These are phyloP conservation scores for Stygiomarasmius scandens DNA, from an alignment of 1,284 basidiomycete genomes.

Conservation along the genomic window DNA sequence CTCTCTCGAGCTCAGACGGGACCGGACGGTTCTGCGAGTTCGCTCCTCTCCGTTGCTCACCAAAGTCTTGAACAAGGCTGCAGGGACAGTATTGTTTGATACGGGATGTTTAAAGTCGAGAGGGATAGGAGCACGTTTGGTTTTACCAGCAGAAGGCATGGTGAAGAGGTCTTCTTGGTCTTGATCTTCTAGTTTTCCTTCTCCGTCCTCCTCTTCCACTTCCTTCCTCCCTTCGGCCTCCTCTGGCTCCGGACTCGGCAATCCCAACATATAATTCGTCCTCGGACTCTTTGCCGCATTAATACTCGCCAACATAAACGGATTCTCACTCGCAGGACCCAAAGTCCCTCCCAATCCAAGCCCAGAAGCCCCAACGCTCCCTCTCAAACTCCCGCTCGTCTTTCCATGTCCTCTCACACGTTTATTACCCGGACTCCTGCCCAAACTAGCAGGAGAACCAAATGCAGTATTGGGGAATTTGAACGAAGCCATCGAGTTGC, in stretches of 20 bases:
- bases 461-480: conserved; percentile 62
- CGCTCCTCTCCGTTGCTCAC: conserved; percentile 60
- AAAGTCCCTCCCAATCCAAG: conserved; percentile 22
- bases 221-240: conserved; percentile 16
- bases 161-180: conserved; percentile 25
- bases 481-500: conserved; percentile 70
- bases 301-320: conserved; percentile 68
- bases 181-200: conserved; percentile 26
- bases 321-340: conserved; percentile 46
- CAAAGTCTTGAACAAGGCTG: conserved; percentile 80
- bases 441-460: conserved; percentile 50
- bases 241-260: neutral
- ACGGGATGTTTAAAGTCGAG: conserved; percentile 78
- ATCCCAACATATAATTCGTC: neutral
- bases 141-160: conserved; percentile 39
- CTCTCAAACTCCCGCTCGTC: neutral
- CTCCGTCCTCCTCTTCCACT: conserved; percentile 25
- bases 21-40: conserved; percentile 68
- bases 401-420: neutral
- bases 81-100: conserved; percentile 76
- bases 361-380: neutral
- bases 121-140: conserved; percentile 75
- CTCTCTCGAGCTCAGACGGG: conserved; percentile 68
- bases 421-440: conserved; percentile 37
- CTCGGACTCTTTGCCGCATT: neutral